phyloP scores from a whole-genome alignment of 2,329 filamentous ascomycete species.

The Ceratocystis huliohia region DNA sequence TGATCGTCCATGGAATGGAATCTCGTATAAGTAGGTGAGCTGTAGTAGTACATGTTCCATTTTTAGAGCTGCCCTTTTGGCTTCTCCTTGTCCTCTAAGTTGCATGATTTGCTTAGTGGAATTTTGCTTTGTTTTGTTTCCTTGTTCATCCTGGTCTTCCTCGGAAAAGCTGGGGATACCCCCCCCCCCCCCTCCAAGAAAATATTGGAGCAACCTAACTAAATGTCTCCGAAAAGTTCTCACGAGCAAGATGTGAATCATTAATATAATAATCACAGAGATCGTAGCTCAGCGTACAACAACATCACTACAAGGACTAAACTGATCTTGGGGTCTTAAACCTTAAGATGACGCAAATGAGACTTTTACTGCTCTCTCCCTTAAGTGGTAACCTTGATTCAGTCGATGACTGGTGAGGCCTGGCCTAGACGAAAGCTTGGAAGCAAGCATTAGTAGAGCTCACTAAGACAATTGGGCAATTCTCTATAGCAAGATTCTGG shows the following conservation, averaged over 20 bases:
- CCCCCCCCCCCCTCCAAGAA: background rate
- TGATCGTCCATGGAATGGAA: background rate
- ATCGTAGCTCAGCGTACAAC: background rate
- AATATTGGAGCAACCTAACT: background rate
- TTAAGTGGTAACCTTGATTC: too few species aligned
- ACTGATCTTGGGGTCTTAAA: too few species aligned
- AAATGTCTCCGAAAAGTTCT: background rate
- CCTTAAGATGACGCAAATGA: too few species aligned
- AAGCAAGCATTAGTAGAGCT: too few species aligned
- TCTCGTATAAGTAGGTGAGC: slow-evolving; percentile 1
- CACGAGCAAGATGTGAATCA: background rate
- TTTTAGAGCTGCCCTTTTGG: background rate
- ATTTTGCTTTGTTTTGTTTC: background rate
- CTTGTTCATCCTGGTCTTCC: background rate
- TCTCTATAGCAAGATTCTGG: background rate
- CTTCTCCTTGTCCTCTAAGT: background rate
- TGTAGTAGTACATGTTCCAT: background rate
- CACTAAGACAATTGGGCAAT: background rate
- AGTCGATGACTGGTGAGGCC: too few species aligned
- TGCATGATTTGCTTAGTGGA: background rate
- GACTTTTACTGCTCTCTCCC: too few species aligned
- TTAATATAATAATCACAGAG: too few species aligned
- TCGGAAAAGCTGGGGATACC: background rate
- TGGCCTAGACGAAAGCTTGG: too few species aligned
- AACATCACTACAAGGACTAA: background rate